phyloP scores from a whole-genome alignment of 805 yeast genomes.

The Candida bentonensis region DNA sequence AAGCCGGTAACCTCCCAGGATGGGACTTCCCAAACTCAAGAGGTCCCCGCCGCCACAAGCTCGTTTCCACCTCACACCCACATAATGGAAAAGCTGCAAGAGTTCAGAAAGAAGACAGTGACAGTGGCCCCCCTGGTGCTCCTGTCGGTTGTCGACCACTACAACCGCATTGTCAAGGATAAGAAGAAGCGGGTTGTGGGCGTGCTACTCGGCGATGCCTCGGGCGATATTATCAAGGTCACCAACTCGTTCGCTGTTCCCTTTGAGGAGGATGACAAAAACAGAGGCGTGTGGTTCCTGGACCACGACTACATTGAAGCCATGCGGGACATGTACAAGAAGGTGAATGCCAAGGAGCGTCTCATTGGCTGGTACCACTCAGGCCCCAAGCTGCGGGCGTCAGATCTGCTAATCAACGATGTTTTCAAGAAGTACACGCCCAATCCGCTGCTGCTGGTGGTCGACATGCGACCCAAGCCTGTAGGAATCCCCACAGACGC shows the following conservation, averaged over 20 bases:
- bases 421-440: constrained; percentile 69
- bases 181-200: constrained; percentile 82
- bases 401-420: constrained; percentile 86
- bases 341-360: constrained; percentile 92
- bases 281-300: constrained; percentile 87
- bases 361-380: constrained; percentile 99
- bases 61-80: too few relatives aligned
- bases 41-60: too few relatives aligned
- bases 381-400: constrained; percentile 81
- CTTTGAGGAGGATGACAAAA: constrained; percentile 90
- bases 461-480: constrained; percentile 72
- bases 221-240: constrained; percentile 44
- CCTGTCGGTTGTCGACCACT: constrained; percentile 89
- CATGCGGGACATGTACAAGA: constrained; percentile 96
- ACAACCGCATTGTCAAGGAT: constrained; percentile 68
- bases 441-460: constrained; percentile 74
- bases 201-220: constrained; percentile 75
- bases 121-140: constrained; percentile 92
- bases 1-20: too few relatives aligned
- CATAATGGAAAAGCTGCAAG: not conserved
- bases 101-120: constrained; percentile 31
- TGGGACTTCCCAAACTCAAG: too few relatives aligned
- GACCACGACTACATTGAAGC: constrained; percentile 93
- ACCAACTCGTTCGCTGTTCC: constrained; percentile 95
- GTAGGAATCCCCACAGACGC: constrained; percentile 96